phyloP scores from a whole-genome alignment of 2,329 filamentous ascomycete species.

The Microcyclosporella mali region DNA sequence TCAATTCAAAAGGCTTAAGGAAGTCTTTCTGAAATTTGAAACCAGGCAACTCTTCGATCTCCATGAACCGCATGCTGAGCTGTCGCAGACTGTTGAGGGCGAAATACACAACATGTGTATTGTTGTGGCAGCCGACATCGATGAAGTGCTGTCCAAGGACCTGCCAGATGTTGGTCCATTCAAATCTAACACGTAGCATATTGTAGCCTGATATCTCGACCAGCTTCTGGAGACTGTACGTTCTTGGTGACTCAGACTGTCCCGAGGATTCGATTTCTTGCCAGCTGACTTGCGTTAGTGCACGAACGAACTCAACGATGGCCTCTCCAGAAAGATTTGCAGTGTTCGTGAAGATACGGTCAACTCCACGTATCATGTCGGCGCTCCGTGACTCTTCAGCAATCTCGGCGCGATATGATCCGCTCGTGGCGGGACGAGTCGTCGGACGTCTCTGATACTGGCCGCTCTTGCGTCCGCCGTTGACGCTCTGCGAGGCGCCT shows the following conservation, averaged over 20 bases:
- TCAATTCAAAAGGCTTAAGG: slow-evolving; percentile 94
- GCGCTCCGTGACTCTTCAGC: slow-evolving; percentile 88
- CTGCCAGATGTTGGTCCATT: slow-evolving; percentile 97
- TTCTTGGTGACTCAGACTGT: slow-evolving; percentile 88
- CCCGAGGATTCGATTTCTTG: slow-evolving; percentile 98
- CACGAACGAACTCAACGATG: slow-evolving; percentile 90
- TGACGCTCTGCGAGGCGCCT: slow-evolving; percentile 13
- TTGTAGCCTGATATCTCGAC: slow-evolving; percentile 99
- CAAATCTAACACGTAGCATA: slow-evolving; percentile 96
- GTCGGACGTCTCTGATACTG: slow-evolving; percentile 53
- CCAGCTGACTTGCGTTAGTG: slow-evolving; percentile 94
- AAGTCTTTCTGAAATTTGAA: slow-evolving; percentile 99
- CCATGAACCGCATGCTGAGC: slow-evolving; percentile 97
- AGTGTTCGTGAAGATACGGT: slow-evolving; percentile 94
- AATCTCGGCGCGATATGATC: slow-evolving; percentile 63
- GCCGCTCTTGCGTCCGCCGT: slow-evolving; percentile 35
- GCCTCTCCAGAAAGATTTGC: slow-evolving; percentile 88
- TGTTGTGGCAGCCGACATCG: slow-evolving; percentile 90
- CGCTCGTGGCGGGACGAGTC: slow-evolving; percentile 36
- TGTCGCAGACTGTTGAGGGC: slow-evolving; percentile 92
- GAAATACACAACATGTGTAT: slow-evolving; percentile 96
- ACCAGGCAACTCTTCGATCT: slow-evolving; percentile 92
- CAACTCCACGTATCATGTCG: slow-evolving; percentile 86
- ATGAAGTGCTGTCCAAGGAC: slow-evolving; percentile 99
- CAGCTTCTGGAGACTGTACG: slow-evolving; percentile 94